Base-by-base conservation (phyloP, 306 rosid genomes). In the Quercus mongolica region DNA sequence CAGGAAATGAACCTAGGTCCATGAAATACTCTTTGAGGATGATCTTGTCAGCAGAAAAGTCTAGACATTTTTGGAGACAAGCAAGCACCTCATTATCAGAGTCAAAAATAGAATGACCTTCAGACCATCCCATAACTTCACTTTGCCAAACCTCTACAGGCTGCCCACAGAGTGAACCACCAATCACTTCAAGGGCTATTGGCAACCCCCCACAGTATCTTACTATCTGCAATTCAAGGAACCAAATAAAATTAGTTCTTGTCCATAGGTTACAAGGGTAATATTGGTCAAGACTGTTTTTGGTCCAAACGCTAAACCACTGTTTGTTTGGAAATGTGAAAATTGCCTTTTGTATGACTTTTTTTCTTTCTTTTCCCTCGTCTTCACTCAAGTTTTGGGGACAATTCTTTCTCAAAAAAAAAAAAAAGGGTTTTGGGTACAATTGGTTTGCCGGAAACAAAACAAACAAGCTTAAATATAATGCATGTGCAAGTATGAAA, bases 1-100 rank as follows among this genome's bases (percentile, higher is more conserved):
- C 85, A 1, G 86, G 90, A 73, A 87, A 84, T 31, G 81, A 84
- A 38, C 84, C 82, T 13, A 87, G 80, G 74, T 86, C 90, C 54
- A 81, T 7, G 73, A 86, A 86, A 75, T 83, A 74, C 64, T 86
- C 82, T 71, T 82, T 83, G 55, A 67, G 55, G 25, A 38, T 49
- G 15, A 12, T 72, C 49, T 69, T 35, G 23, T 71, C 35, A 18
- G 52, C 81, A 67, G 64, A 72, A n/a, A 67, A 82, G 26, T 86
- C 86, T 28, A 86, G 25, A 68, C 65, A 76, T 77, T 79, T 76
- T 74, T 73, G 35, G 7, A 80, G 84, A 73, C 77, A 56, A 10
- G 20, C 15, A 65, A 79, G 76, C 51, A 86, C 46, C 10, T 77
- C 75, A 7, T 14, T 19, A 30, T 86, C 82, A 4, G 74, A 73